A percentile compares a stretch with the other conserved stretches of the same genome.
These are phyloP conservation scores for Sodiomyces alkalinus DNA, from an alignment of 2,329 filamentous ascomycete species.

Conservation along the genomic window DNA sequence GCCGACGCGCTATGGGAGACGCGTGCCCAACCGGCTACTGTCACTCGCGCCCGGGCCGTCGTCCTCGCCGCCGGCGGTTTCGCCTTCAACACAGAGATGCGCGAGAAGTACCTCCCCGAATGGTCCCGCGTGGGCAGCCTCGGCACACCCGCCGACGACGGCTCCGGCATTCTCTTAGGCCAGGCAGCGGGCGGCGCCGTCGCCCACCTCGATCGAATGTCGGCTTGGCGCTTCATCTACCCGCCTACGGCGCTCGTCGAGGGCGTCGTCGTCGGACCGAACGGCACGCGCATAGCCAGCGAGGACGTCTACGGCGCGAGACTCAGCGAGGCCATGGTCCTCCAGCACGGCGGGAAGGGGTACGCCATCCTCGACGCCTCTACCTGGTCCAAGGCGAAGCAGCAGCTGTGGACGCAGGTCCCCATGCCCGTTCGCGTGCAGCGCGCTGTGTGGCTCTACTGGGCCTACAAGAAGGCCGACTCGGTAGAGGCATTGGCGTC, in stretches of 20 bases:
- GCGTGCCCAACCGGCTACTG: no score
- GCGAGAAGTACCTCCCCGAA: not conserved
- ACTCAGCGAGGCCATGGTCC: slow-evolving; percentile 5
- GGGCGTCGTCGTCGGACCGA: slow-evolving; percentile 4
- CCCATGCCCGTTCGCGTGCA: not conserved
- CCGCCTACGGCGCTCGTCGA: slow-evolving; percentile 4
- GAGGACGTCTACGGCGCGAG: slow-evolving; percentile 5
- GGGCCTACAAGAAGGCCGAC: slow-evolving; percentile 2
- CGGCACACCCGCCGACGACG: slow-evolving; percentile 5
- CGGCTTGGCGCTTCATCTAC: slow-evolving; percentile 5
- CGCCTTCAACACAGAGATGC: slow-evolving; percentile 4
- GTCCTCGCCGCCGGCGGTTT: slow-evolving; percentile 6
- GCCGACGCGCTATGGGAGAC: not conserved
- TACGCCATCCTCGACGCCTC: slow-evolving; percentile 6
- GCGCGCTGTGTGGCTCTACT: slow-evolving; percentile 3
- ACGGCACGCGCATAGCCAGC: slow-evolving; percentile 1
- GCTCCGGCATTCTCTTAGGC: slow-evolving; percentile 5
- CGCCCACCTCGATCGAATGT: slow-evolving; percentile 4
- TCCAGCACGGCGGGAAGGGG: slow-evolving; percentile 1
- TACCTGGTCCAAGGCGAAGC: slow-evolving; percentile 4
- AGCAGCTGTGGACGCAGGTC: not conserved
- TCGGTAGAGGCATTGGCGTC: no score
- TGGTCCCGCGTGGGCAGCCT: slow-evolving; percentile 1
- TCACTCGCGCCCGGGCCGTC: slow-evolving; percentile 1
- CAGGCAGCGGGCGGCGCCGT: slow-evolving; percentile 3